Conservation (phyloP, 2,329 filamentous ascomycete species). For the Colletotrichum sp. region DNA sequence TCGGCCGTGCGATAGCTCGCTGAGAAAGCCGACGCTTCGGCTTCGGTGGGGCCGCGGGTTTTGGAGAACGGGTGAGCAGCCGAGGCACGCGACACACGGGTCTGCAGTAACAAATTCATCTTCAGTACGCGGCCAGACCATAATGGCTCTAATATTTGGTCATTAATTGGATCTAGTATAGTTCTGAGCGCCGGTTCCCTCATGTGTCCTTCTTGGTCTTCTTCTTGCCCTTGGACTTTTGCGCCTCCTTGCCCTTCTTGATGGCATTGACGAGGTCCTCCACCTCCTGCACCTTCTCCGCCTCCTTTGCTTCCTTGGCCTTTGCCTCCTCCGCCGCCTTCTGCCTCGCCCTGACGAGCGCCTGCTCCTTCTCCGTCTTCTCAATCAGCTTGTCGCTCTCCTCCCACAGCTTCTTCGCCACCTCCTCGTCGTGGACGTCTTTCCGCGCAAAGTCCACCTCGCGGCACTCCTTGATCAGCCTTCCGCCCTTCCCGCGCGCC, state of each 20-base stretch:
- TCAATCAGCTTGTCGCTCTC: slow-evolving; percentile 86
- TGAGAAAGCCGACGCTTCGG: neutral
- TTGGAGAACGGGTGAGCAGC: neutral
- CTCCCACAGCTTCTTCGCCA: slow-evolving; percentile 89
- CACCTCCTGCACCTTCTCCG: slow-evolving; percentile 35
- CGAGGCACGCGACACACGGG: neutral
- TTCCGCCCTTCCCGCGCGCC: slow-evolving; percentile 64
- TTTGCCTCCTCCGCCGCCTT: slow-evolving; percentile 40
- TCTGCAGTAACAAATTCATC: neutral
- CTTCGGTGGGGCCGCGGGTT: neutral
- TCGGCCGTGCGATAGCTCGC: neutral
- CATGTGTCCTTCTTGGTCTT: slow-evolving; percentile 32
- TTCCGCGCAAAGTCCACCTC: slow-evolving; percentile 73
- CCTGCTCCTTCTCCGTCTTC: slow-evolving; percentile 79
- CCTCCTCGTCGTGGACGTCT: slow-evolving; percentile 78
- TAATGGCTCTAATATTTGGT: neutral
- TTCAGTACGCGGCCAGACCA: neutral
- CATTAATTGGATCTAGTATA: neutral
- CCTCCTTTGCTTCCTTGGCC: slow-evolving; percentile 37
- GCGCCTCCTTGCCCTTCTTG: slow-evolving; percentile 37
- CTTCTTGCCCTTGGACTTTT: slow-evolving; percentile 29
- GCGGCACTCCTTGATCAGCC: slow-evolving; percentile 87
- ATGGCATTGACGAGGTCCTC: slow-evolving; percentile 47
- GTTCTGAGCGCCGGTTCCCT: neutral
- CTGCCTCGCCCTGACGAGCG: slow-evolving; percentile 54